A percentile compares a stretch with the other conserved stretches of the same genome.
Evolutionary conservation across 2,329 filamentous ascomycete genomes (phyloP).

Genomic region (Venturia asperata): DNA sequence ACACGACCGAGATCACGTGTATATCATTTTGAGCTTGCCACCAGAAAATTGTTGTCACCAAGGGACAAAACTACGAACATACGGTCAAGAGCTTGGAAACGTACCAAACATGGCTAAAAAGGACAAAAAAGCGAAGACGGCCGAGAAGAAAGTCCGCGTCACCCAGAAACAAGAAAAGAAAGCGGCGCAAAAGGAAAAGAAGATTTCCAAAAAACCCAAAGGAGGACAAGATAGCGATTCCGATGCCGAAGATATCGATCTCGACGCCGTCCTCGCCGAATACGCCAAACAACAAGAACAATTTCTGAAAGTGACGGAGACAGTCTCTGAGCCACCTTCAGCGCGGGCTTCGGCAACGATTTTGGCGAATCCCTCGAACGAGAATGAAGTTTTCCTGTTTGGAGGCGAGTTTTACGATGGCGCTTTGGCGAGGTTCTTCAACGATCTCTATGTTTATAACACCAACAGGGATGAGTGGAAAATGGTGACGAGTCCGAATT

Average conservation of each 20-base stretch:
- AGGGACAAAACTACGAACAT: background rate
- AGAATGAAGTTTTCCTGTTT: constrained; percentile 82
- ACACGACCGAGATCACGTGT: background rate
- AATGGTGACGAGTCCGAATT: constrained; percentile 82
- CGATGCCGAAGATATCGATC: constrained; percentile 85
- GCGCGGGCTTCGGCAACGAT: constrained; percentile 74
- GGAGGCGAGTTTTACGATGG: constrained; percentile 97
- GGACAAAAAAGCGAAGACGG: constrained; percentile 50
- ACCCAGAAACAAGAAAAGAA: constrained; percentile 81
- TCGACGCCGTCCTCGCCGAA: constrained; percentile 87
- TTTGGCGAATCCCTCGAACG: constrained; percentile 76
- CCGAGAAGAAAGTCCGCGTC: constrained; percentile 48
- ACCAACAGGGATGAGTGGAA: constrained; percentile 87
- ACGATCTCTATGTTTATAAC: constrained; percentile 61
- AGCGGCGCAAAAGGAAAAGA: constrained; percentile 67
- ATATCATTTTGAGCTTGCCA: background rate
- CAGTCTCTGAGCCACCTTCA: constrained; percentile 62
- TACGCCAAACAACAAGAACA: constrained; percentile 87
- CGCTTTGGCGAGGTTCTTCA: constrained; percentile 66
- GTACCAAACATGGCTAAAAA: constrained; percentile 41
- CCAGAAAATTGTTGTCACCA: background rate
- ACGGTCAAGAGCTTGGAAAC: constrained; percentile 15
- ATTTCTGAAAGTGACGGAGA: constrained; percentile 89
- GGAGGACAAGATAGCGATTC: constrained; percentile 58
- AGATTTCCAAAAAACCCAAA: constrained; percentile 60